Conservation (phyloP, 306 rosid species). For the Vigna radiata region DNA sequence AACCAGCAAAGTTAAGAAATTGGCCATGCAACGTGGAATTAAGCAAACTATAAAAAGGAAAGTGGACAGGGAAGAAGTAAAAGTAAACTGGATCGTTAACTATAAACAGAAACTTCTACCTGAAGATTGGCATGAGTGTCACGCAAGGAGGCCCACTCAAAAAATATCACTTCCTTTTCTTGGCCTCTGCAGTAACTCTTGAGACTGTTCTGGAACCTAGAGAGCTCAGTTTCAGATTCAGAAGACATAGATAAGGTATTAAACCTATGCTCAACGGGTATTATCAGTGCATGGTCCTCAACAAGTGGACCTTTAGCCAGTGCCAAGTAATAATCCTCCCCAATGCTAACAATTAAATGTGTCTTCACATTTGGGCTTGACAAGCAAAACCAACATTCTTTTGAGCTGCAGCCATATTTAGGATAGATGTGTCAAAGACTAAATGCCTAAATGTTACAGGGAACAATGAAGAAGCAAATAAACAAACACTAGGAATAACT, state of each 20-base stretch:
- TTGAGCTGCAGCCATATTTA: constrained; percentile 70
- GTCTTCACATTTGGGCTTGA: constrained; percentile 90
- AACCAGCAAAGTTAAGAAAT: constrained; percentile 30
- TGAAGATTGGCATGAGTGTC: constrained; percentile 94
- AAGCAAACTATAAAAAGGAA: constrained; percentile 33
- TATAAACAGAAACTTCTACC: constrained; percentile 54
- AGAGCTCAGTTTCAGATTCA: constrained; percentile 72
- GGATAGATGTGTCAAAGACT: constrained; percentile 39
- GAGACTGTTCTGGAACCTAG: constrained; percentile 70
- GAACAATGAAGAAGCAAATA: constrained; percentile 20
- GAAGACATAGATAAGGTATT: constrained; percentile 67
- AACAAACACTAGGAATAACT: constrained; percentile 16
- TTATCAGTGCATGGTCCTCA: constrained; percentile 79
- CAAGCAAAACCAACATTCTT: constrained; percentile 98
- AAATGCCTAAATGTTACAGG: constrained; percentile 34
- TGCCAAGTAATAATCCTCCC: constrained; percentile 88
- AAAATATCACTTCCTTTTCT: constrained; percentile 86
- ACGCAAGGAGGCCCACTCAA: constrained; percentile 88
- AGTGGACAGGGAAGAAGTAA: constrained; percentile 23
- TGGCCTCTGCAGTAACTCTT: constrained; percentile 62
- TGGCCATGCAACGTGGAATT: constrained; percentile 25
- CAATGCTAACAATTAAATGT: constrained; percentile 81
- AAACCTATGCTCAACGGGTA: constrained; percentile 85
- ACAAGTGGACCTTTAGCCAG: constrained; percentile 94
- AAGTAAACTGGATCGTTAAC: constrained; percentile 35